Evolutionary conservation across 805 yeast genomes (phyloP).

Genomic region (Barnettozyma californica): DNA sequence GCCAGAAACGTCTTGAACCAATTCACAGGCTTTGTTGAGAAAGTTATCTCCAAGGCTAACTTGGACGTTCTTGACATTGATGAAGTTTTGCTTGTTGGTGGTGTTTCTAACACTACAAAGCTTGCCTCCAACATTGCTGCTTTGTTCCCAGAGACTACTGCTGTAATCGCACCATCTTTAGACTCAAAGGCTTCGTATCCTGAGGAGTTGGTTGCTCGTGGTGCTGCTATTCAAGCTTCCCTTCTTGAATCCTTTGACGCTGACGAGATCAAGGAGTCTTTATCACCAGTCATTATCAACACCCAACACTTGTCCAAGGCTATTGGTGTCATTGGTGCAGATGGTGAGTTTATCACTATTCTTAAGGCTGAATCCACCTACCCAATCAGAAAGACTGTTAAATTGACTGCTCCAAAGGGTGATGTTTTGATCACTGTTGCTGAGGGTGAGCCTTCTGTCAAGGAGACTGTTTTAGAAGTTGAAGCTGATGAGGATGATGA

Average conservation of each 20-base stretch:
- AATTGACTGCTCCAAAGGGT: constrained; percentile 55
- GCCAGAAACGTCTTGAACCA: constrained; percentile 73
- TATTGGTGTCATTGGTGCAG: constrained; percentile 74
- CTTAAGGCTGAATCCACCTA: constrained; percentile 80
- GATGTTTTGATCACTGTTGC: constrained; percentile 65
- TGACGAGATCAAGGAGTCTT: constrained; percentile 74
- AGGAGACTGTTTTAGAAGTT: constrained; percentile 74
- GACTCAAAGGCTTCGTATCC: constrained; percentile 82
- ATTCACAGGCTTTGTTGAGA: constrained; percentile 72
- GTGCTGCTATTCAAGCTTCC: constrained; percentile 96
- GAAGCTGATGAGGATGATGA: constrained; percentile 48
- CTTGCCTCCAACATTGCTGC: constrained; percentile 67
- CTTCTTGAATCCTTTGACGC: constrained; percentile 74
- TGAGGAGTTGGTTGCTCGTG: constrained; percentile 83
- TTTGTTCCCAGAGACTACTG: constrained; percentile 77
- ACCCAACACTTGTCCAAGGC: constrained; percentile 84
- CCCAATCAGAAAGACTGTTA: constrained; percentile 77
- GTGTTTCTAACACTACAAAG: constrained; percentile 89
- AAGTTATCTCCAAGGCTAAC: constrained; percentile 73
- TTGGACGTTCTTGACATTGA: constrained; percentile 82
- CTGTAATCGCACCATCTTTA: constrained; percentile 67
- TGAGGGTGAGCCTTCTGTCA: constrained; percentile 82
- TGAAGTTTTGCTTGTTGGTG: constrained; percentile 90
- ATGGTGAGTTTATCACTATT: constrained; percentile 67
- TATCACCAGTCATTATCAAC: constrained; percentile 78